Evolutionary conservation across 352 stramenopile species (phyloP).

Genomic region (Phytophthora pisi): DNA sequence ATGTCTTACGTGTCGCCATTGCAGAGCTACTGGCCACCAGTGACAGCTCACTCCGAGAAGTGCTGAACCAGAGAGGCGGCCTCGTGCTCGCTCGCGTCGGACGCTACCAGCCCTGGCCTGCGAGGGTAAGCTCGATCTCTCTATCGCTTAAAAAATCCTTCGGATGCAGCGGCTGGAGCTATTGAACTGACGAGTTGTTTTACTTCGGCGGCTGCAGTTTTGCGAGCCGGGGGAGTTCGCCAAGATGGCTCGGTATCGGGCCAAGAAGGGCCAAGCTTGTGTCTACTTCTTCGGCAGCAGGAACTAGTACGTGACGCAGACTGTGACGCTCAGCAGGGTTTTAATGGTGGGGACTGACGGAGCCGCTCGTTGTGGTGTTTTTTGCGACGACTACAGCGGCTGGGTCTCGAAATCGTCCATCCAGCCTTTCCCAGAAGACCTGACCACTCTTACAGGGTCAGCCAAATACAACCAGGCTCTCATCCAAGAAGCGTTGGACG

Average conservation of each 20-base stretch:
- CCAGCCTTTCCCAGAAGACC: constrained; percentile 71
- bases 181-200: constrained; percentile 7
- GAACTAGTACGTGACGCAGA: constrained; percentile 74
- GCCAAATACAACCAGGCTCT: constrained; percentile 78
- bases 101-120: constrained; percentile 84
- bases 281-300: constrained; percentile 89
- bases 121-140: constrained; percentile 49
- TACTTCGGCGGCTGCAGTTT: constrained; percentile 50
- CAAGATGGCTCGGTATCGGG: constrained; percentile 78
- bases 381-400: constrained; percentile 46
- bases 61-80: constrained; percentile 80
- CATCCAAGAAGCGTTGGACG: constrained; percentile 74
- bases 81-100: constrained; percentile 80
- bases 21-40: constrained; percentile 69
- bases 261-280: constrained; percentile 77
- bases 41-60: constrained; percentile 55
- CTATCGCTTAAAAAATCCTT: neutral
- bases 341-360: constrained; percentile 1
- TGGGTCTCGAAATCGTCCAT: constrained; percentile 81
- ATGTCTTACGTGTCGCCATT: constrained; percentile 7
- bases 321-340: neutral
- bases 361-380: constrained; percentile 3
- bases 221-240: constrained; percentile 83
- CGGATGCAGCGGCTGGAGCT: constrained; percentile 2
- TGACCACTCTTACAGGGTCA: constrained; percentile 57